phyloP scores from a whole-genome alignment of 2,329 filamentous ascomycete genomes.

The Pseudogymnoascus sp. region DNA sequence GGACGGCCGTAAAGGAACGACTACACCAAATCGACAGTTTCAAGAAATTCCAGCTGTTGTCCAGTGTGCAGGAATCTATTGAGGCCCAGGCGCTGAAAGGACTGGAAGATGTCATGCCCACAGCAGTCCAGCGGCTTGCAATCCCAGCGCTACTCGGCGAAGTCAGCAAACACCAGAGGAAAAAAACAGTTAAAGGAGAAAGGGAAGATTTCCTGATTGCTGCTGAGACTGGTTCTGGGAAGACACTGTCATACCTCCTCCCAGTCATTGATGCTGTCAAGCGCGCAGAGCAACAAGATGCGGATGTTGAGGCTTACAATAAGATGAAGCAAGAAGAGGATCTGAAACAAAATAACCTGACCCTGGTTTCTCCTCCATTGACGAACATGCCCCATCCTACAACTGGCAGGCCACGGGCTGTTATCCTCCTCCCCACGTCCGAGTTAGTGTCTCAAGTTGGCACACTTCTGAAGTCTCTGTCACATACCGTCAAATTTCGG shows the following conservation, averaged over 20 bases:
- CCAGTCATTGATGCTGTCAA: slow-evolving; percentile 84
- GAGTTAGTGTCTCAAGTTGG: slow-evolving; percentile 89
- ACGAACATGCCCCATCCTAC: slow-evolving; percentile 62
- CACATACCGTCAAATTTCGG: slow-evolving; percentile 81
- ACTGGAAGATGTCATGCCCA: slow-evolving; percentile 70
- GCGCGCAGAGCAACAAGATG: slow-evolving; percentile 57
- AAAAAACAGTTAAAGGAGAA: slow-evolving; percentile 24
- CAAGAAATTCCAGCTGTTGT: slow-evolving; percentile 70
- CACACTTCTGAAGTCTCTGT: slow-evolving; percentile 69
- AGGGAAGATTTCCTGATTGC: slow-evolving; percentile 68
- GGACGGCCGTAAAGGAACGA: slow-evolving; percentile 42
- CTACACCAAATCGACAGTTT: slow-evolving; percentile 70
- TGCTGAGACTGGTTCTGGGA: slow-evolving; percentile 93
- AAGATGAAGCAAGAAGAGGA: slow-evolving; percentile 51
- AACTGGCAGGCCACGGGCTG: slow-evolving; percentile 69
- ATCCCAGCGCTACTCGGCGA: slow-evolving; percentile 69
- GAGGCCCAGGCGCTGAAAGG: slow-evolving; percentile 65
- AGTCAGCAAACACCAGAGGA: slow-evolving; percentile 27
- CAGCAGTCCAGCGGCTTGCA: slow-evolving; percentile 80
- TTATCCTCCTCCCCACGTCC: slow-evolving; percentile 85
- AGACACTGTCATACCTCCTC: slow-evolving; percentile 86
- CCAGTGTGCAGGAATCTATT: slow-evolving; percentile 63
- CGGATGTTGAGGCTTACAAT: slow-evolving; percentile 50
- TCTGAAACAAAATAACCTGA: slow-evolving; percentile 50
- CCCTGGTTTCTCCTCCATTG: slow-evolving; percentile 49